Evolutionary conservation across 345 rosid species (phyloP).

Genomic region (Brassica incana): DNA sequence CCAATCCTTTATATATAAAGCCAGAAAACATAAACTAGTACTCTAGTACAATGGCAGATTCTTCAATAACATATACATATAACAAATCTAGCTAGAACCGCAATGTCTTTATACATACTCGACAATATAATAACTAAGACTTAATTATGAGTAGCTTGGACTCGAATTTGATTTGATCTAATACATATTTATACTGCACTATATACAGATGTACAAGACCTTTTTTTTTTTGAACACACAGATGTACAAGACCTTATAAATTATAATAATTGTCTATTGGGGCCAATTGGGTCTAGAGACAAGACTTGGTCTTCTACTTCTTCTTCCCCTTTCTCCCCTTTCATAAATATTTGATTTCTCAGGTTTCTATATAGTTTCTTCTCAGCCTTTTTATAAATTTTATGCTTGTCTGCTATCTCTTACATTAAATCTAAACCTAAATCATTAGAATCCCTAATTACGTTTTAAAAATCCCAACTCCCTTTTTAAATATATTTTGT

Average conservation of each 20-base stretch:
- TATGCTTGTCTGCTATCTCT: constrained; percentile 20
- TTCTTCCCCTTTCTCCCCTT: constrained; percentile 19
- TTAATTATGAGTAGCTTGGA: constrained; percentile 15
- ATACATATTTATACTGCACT: not conserved
- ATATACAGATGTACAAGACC: not conserved
- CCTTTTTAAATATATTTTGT: constrained; percentile 19
- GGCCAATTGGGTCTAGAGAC: constrained; percentile 32
- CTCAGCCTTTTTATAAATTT: constrained; percentile 36
- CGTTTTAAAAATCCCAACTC: constrained; percentile 8
- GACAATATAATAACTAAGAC: constrained; percentile 18
- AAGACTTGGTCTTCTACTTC: constrained; percentile 37
- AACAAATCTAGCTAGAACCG: constrained; percentile 26
- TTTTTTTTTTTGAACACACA: not conserved
- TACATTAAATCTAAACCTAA: constrained; percentile 32
- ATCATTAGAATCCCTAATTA: constrained; percentile 32
- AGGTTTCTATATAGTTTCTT: constrained; percentile 4
- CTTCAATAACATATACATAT: constrained; percentile 1
- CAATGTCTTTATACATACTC: constrained; percentile 25
- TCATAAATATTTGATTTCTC: constrained; percentile 19
- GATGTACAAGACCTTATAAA: constrained; percentile 12
- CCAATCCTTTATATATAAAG: constrained; percentile 16
- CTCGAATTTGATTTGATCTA: constrained; percentile 14
- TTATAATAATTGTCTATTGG: constrained; percentile 23
- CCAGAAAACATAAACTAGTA: not conserved
- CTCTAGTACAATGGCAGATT: constrained; percentile 18